Conservation (phyloP, 805 yeast species). For the Tetrapisispora iriomotensis region DNA sequence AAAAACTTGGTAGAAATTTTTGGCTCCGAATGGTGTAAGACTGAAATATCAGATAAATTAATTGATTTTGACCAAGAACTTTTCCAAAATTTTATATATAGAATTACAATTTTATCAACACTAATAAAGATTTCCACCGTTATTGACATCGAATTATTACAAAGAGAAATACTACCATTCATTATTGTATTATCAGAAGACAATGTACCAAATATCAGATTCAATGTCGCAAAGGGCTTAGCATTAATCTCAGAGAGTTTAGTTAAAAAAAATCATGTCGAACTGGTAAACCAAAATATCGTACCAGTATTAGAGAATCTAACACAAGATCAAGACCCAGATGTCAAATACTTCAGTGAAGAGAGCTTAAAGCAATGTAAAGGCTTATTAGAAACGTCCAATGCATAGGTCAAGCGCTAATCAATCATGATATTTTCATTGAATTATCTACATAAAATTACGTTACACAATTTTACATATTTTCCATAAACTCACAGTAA, state of each 20-base stretch:
- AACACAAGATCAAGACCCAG: conserved; percentile 67
- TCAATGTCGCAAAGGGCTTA: conserved; percentile 86
- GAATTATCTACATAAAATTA: too few species aligned
- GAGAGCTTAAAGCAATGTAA: conserved; percentile 41
- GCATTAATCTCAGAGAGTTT: conserved; percentile 45
- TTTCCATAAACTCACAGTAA: too few species aligned
- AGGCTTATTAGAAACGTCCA: conserved; percentile 5
- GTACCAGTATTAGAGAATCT: conserved; percentile 58
- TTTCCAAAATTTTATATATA: conserved; percentile 66
- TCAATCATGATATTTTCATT: too few species aligned
- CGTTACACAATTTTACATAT: too few species aligned
- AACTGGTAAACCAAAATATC: conserved; percentile 42
- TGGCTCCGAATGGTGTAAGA: conserved; percentile 89
- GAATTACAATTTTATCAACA: conserved; percentile 85
- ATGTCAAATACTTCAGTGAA: conserved; percentile 78
- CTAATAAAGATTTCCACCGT: conserved; percentile 75
- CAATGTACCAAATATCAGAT: conserved; percentile 88
- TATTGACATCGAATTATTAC: conserved; percentile 45
- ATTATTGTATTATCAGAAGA: conserved; percentile 63
- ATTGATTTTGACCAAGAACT: conserved; percentile 36
- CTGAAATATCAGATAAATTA: conserved; percentile 70
- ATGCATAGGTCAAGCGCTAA: too few species aligned
- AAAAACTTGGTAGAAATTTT: conserved; percentile 73
- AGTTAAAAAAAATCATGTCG: conserved; percentile 28
- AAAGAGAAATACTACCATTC: conserved; percentile 67